Percentiles rank a stretch among this genome's conserved stretches.
Evolutionary conservation across 768 basidiomycete species (phyloP).

Genomic region (Crucibulum laeve): DNA sequence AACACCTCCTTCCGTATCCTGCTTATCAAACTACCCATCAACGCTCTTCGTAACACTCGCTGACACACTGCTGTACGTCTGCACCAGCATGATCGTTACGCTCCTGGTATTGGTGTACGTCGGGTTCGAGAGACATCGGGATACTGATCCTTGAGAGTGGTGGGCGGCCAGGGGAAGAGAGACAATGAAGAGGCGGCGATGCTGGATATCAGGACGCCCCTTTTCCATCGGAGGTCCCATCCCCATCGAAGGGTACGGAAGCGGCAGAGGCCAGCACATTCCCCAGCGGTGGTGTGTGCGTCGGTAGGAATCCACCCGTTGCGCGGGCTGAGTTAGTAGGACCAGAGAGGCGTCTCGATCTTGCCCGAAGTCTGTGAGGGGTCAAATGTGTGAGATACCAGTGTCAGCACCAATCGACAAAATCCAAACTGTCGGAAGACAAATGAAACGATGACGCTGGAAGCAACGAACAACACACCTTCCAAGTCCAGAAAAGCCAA

Average conservation of each 20-base stretch:
- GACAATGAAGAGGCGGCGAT: constrained; percentile 42
- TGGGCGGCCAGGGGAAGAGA: constrained; percentile 51
- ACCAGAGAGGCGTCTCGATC: constrained; percentile 26
- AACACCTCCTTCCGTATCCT: constrained; percentile 43
- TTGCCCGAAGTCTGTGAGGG: constrained; percentile 35
- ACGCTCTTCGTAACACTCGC: constrained; percentile 37
- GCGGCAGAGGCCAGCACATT: constrained; percentile 46
- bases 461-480: constrained; percentile 17
- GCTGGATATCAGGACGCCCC: constrained; percentile 47
- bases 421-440: neutral
- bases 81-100: constrained; percentile 51
- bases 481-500: constrained; percentile 48
- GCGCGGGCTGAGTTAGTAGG: constrained; percentile 36
- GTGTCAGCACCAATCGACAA: neutral
- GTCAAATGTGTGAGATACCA: constrained; percentile 5
- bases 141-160: constrained; percentile 37
- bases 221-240: constrained; percentile 48
- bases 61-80: constrained; percentile 38
- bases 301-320: constrained; percentile 73
- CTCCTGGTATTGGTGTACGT: constrained; percentile 63
- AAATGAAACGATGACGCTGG: too few relatives aligned
- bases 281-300: constrained; percentile 53
- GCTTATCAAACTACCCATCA: constrained; percentile 54
- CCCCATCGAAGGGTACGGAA: constrained; percentile 8
- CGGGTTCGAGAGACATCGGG: constrained; percentile 35